Percentiles rank a stretch among this genome's conserved stretches.
phyloP scores from a whole-genome alignment of 805 yeast genomes.

The Candida ponderosae region DNA sequence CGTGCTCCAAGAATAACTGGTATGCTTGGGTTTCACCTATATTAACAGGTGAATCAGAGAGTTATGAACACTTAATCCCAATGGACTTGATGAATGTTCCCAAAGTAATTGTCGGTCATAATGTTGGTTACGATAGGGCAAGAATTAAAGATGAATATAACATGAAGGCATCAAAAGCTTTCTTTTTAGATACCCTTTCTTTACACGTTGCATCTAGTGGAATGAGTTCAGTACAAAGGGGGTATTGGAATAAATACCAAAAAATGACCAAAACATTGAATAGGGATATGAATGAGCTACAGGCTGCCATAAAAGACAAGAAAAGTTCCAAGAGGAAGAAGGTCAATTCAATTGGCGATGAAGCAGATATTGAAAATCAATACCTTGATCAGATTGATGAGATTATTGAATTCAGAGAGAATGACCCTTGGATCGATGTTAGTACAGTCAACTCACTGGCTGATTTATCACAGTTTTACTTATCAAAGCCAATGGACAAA shows the following conservation, averaged over 20 bases:
- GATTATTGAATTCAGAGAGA: conserved; percentile 25
- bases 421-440: conserved; percentile 79
- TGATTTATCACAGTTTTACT: conserved; percentile 74
- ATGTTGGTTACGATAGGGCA: conserved; percentile 86
- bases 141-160: conserved; percentile 78
- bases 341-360: conserved; percentile 3
- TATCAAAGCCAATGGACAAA: conserved; percentile 62
- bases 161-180: conserved; percentile 57
- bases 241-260: conserved; percentile 59
- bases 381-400: conserved; percentile 13
- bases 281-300: no score
- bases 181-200: conserved; percentile 87
- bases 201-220: conserved; percentile 87
- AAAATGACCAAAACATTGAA: conserved; percentile 19
- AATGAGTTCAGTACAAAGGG: conserved; percentile 86
- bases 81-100: conserved; percentile 40
- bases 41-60: conserved; percentile 43
- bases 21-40: conserved; percentile 93
- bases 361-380: conserved; percentile 1
- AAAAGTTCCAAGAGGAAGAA: conserved; percentile 19
- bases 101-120: conserved; percentile 79
- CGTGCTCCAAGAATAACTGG: conserved; percentile 75
- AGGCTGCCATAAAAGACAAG: no score
- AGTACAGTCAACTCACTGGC: conserved; percentile 76
- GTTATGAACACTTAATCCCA: conserved; percentile 64